These are phyloP conservation scores for Moringa oleifera DNA, from an alignment of 345 rosid genomes.

Conservation along the genomic window DNA sequence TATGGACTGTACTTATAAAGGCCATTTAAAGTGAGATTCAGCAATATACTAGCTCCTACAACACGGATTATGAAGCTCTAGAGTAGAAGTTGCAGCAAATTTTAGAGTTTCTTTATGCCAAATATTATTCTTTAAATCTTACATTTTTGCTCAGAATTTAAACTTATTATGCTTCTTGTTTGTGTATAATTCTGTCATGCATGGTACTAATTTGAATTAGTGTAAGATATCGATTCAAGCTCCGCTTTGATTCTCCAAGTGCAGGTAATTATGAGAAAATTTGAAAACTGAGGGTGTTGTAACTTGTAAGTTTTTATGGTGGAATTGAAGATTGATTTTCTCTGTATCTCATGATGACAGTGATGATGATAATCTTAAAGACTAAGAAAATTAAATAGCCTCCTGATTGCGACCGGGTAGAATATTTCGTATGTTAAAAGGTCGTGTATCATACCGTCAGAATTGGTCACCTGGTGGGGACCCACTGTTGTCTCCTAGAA, in stretches of 20 bases:
- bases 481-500: constrained; percentile 9
- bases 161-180: not conserved
- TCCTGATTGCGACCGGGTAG: constrained; percentile 10
- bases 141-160: not conserved
- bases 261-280: constrained; percentile 10
- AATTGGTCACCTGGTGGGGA: constrained; percentile 15
- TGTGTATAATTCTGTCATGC: not conserved
- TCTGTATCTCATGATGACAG: not conserved
- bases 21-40: no score
- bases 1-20: no score
- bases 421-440: constrained; percentile 17
- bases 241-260: constrained; percentile 11
- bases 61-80: no score
- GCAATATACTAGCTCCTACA: no score
- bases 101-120: not conserved
- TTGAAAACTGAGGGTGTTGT: not conserved
- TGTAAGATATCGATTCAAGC: constrained; percentile 17
- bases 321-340: not conserved
- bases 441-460: constrained; percentile 2
- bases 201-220: not conserved
- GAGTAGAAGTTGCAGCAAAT: no score
- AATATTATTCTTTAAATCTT: not conserved
- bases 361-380: constrained; percentile 1
- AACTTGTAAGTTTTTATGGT: constrained; percentile 5
- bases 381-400: not conserved